Evolutionary conservation across 768 basidiomycete genomes (phyloP).

Genomic region (Boletus patriciae): DNA sequence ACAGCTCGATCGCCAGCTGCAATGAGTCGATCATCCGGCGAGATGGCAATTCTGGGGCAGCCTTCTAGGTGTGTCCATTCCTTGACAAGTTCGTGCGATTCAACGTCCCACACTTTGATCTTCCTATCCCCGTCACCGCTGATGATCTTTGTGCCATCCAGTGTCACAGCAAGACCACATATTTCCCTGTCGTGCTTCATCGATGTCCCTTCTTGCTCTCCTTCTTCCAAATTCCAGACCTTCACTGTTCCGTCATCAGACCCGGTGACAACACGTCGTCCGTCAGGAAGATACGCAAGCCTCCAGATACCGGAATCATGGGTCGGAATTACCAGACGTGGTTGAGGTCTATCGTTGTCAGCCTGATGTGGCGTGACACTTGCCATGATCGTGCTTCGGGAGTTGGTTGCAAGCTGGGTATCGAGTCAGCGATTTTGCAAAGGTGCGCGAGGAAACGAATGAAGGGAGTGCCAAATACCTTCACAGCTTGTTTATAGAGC

Average conservation of each 20-base stretch:
- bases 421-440: too few relatives aligned
- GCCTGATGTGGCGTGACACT: neutral
- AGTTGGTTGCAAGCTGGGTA: neutral
- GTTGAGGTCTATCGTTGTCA: neutral
- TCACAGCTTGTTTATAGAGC: too few relatives aligned
- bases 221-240: slow-evolving; percentile 7
- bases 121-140: neutral
- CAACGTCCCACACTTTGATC: slow-evolving; percentile 4
- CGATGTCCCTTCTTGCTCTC: neutral
- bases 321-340: neutral
- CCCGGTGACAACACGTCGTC: slow-evolving; percentile 5
- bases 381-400: neutral
- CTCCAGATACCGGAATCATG: neutral
- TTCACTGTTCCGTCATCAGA: neutral
- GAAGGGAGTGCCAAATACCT: too few relatives aligned
- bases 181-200: neutral
- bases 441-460: too few relatives aligned
- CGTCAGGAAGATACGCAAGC: slow-evolving; percentile 7
- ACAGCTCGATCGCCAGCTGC: neutral
- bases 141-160: slow-evolving; percentile 1
- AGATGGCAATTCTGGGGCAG: neutral
- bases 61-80: neutral
- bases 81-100: neutral
- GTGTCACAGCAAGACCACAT: neutral
- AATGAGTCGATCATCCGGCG: slow-evolving; percentile 4